These are phyloP conservation scores for Penicillium hordei DNA, from an alignment of 2,329 filamentous ascomycete species.

Conservation along the genomic window DNA sequence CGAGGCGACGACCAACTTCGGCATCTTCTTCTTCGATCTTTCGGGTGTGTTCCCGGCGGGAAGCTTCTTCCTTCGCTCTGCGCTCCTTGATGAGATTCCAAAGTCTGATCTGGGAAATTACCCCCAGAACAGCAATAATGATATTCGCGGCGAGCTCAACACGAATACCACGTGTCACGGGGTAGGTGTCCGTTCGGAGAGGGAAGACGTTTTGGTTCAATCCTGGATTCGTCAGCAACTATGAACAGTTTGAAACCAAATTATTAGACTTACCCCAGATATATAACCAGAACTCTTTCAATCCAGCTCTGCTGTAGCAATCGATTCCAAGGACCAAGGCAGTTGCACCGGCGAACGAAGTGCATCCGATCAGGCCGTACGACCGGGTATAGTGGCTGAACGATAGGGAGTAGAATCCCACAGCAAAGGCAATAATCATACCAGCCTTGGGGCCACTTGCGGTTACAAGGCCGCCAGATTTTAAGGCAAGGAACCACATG, in stretches of 20 bases:
- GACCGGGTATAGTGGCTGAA: slow-evolving; percentile 75
- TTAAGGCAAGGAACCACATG: slow-evolving; percentile 87
- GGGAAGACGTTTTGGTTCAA: slow-evolving; percentile 81
- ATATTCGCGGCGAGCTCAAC: slow-evolving; percentile 80
- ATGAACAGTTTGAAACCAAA: neutral
- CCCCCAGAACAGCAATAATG: slow-evolving; percentile 70
- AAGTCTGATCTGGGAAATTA: slow-evolving; percentile 80
- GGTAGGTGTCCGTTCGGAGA: slow-evolving; percentile 72
- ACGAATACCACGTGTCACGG: slow-evolving; percentile 78
- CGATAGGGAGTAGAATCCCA: slow-evolving; percentile 69
- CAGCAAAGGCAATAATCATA: slow-evolving; percentile 72
- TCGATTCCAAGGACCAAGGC: slow-evolving; percentile 80
- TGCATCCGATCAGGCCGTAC: slow-evolving; percentile 73
- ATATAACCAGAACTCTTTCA: slow-evolving; percentile 96
- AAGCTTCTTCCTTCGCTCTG: slow-evolving; percentile 47
- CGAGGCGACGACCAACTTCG: slow-evolving; percentile 62
- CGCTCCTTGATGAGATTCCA: slow-evolving; percentile 73
- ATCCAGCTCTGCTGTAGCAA: slow-evolving; percentile 81
- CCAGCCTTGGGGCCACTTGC: slow-evolving; percentile 64
- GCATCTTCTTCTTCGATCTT: slow-evolving; percentile 65
- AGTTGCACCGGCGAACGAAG: slow-evolving; percentile 80
- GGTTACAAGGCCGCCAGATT: slow-evolving; percentile 70
- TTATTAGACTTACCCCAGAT: slow-evolving; percentile 65
- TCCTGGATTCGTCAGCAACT: slow-evolving; percentile 39
- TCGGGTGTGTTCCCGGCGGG: slow-evolving; percentile 55